Base-by-base conservation (phyloP, 1,284 basidiomycete species). In the Erythrobasidium hasegawianum region DNA sequence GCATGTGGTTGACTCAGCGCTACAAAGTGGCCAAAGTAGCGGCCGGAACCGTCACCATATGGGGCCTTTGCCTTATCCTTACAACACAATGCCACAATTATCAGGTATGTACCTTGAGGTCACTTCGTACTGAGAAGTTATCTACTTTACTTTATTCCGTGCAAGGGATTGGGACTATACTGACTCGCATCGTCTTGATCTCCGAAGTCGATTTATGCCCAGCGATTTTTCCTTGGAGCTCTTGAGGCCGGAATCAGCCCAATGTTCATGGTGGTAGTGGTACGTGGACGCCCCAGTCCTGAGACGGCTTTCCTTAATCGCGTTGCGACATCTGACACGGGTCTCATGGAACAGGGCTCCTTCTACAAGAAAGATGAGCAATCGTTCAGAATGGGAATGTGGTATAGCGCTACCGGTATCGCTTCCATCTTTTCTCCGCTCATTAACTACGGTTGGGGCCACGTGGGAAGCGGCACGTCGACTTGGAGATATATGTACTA, bases 311-410 rank as follows among this genome's bases (percentile, higher is more conserved):
- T n/a, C 22, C 22, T 16, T 18, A 24, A 14, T 24, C 7, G n/a
- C 5, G 45, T 16, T 5, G 14, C 8, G 22, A 4, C 4, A 18
- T 4, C 45, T 47, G 45, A 47, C 16, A 47, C 22, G 8, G n/a
- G n/a, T n/a, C n/a, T n/a, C 45, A 4, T n/a, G n/a, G 11, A 33
- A 5, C 33, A 33, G 33, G 33, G 33, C 11, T 33, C 33, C 33
- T 61, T 61, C 59, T 61, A 61, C 59, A 52, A 53, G 47, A 61
- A 61, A 20, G 47, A 53, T 20, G 59, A 61, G 49, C 59, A 61
- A 41, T 29, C 59, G 5, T 39, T 53, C 11, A 45, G 59, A 16
- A 40, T 54, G 16, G 20, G 20, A 5, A 20, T 54, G 16, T 54
- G 52, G 52, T 54, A 54, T 16, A 47, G 45, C 45, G 22, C 45